Percentiles rank a stretch among this genome's conserved stretches.
Evolutionary conservation across 2,329 filamentous ascomycete genomes (phyloP).

Genomic region (Aureobasidium sp.): DNA sequence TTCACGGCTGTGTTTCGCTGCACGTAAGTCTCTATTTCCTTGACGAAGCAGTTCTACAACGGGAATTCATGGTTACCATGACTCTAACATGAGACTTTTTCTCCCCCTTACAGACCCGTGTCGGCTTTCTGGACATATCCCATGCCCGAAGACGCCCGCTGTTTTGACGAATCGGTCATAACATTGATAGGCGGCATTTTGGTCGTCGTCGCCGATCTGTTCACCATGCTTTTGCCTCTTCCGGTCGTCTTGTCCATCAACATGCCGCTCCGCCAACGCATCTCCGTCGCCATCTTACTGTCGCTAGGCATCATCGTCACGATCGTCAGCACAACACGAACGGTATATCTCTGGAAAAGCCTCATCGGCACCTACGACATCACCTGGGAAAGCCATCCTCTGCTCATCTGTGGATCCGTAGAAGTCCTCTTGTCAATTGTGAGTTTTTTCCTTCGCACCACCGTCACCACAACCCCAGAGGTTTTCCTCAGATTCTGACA

Average conservation of each 20-base stretch:
- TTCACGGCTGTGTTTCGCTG: not conserved
- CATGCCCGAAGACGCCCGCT: not conserved
- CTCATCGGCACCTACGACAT: not conserved
- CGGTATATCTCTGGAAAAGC: not conserved
- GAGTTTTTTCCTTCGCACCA: not conserved
- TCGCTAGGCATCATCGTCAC: not conserved
- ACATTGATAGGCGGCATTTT: not conserved
- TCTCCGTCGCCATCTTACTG: not conserved
- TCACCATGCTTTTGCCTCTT: not conserved
- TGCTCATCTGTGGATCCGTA: not conserved
- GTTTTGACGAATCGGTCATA: not conserved
- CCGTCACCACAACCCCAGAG: no score
- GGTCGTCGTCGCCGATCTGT: not conserved
- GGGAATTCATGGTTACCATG: no score
- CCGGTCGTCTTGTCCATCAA: not conserved
- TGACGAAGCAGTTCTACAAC: no score
- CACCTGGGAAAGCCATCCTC: not conserved
- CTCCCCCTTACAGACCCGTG: no score
- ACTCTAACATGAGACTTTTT: no score
- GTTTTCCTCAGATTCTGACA: no score
- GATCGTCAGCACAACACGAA: not conserved
- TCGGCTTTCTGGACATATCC: not conserved
- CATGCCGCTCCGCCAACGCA: not conserved
- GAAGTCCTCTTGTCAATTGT: not conserved
- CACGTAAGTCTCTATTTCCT: not conserved